Conservation (phyloP, 2,329 filamentous ascomycete species). For the Aspergillus sp. region DNA sequence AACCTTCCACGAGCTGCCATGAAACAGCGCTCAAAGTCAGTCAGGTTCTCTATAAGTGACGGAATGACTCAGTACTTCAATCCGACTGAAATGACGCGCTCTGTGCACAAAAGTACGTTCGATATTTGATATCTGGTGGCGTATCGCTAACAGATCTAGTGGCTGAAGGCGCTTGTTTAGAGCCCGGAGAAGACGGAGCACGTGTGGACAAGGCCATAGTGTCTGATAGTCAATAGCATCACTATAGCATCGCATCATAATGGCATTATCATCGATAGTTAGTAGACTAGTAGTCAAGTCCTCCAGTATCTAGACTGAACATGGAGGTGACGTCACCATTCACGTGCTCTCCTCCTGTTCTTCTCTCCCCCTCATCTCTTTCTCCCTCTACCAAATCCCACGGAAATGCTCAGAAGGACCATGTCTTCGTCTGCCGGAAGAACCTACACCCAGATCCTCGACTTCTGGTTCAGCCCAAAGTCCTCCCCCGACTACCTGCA, state of each 20-base stretch:
- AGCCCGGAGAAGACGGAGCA: no score
- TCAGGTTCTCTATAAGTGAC: background rate
- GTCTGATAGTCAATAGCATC: no score
- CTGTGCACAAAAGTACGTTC: background rate
- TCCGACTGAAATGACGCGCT: background rate
- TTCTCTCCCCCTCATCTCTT: background rate
- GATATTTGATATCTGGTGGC: background rate
- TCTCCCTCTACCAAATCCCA: background rate
- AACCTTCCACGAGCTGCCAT: background rate
- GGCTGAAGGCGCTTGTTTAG: no score
- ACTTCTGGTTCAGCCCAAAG: constrained; percentile 28
- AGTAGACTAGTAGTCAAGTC: no score
- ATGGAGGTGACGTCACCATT: no score
- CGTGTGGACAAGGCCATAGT: no score
- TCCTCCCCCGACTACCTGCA: constrained; percentile 19
- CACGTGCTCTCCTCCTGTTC: background rate
- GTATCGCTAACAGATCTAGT: no score
- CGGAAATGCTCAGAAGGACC: background rate
- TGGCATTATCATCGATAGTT: no score
- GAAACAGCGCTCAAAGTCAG: background rate
- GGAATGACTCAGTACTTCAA: background rate
- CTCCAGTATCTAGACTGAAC: no score
- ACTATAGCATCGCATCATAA: no score
- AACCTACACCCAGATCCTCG: constrained; percentile 12
- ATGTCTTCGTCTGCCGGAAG: background rate